phyloP scores from a whole-genome alignment of 1,284 basidiomycete genomes.

The Irpex rosettiformis region DNA sequence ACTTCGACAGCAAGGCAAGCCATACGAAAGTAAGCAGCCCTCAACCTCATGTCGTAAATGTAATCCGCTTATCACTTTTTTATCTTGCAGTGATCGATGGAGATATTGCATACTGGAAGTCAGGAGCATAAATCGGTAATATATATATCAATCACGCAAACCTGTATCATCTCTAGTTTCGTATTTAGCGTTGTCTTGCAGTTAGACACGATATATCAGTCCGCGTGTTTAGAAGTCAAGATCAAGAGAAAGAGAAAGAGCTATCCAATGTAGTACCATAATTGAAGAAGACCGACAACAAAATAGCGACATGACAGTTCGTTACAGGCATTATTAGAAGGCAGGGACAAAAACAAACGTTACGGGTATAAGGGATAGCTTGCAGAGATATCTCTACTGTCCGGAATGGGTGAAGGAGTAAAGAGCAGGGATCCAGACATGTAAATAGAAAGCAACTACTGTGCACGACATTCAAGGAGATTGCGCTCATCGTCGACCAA shows the following conservation, averaged over 20 bases:
- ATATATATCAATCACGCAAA: background rate
- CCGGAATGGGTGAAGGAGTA: too few species aligned
- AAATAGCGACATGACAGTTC: background rate
- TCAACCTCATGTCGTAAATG: background rate
- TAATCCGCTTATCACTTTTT: slow-evolving; percentile 2
- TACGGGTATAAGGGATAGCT: background rate
- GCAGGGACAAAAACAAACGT: too few species aligned
- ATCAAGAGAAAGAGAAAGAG: too few species aligned
- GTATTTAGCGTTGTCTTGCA: background rate
- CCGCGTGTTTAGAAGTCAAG: too few species aligned
- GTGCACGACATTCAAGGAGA: background rate
- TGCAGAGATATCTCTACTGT: too few species aligned
- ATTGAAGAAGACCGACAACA: background rate
- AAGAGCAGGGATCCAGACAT: background rate
- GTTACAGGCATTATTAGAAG: background rate
- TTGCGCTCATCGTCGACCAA: slow-evolving; percentile 16
- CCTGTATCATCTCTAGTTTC: background rate
- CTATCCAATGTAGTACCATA: too few species aligned
- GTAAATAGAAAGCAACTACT: background rate
- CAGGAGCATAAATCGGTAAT: slow-evolving; percentile 36
- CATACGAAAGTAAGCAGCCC: slow-evolving; percentile 78
- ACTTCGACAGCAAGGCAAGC: slow-evolving; percentile 94
- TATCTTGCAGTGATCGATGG: slow-evolving; percentile 66
- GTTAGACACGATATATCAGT: background rate
- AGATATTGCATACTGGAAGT: slow-evolving; percentile 84